phyloP scores from a whole-genome alignment of 2,329 filamentous ascomycete species.

The Calonectria pseudoturangicola region DNA sequence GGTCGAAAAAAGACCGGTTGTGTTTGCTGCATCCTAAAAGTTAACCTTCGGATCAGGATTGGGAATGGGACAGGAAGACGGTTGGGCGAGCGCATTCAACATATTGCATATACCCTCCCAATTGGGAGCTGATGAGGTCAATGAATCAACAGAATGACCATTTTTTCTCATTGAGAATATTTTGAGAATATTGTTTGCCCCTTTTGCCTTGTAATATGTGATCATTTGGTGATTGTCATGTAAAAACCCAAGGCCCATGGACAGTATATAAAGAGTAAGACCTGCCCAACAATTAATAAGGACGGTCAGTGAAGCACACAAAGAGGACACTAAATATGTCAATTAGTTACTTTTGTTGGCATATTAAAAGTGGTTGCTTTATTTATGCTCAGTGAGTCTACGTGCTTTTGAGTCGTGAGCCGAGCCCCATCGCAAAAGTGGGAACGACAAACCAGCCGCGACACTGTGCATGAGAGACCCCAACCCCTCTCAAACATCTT shows the following conservation, averaged over 20 bases:
- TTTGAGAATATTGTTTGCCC: constrained; percentile 3
- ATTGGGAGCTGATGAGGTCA: constrained; percentile 57
- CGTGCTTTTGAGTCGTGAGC: too few species aligned
- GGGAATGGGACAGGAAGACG: constrained; percentile 53
- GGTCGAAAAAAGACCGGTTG: constrained; percentile 59
- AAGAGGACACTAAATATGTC: too few species aligned
- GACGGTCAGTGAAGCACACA: too few species aligned
- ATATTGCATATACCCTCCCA: constrained; percentile 61
- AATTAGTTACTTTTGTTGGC: too few species aligned
- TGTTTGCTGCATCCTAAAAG: constrained; percentile 62
- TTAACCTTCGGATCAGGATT: constrained; percentile 58
- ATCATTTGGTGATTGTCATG: neutral
- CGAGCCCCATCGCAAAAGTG: too few species aligned
- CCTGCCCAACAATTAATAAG: too few species aligned
- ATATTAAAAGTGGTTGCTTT: too few species aligned
- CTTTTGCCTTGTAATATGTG: neutral
- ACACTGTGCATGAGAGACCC: too few species aligned
- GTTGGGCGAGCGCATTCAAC: constrained; percentile 63
- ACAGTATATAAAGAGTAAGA: too few species aligned
- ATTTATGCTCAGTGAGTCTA: too few species aligned
- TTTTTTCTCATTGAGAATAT: constrained; percentile 51
- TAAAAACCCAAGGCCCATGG: neutral
- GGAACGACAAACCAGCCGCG: too few species aligned
- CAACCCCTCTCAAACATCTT: too few species aligned
- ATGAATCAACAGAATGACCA: constrained; percentile 57